Base-by-base conservation (phyloP, 2,329 filamentous ascomycete genomes). In the Zalaria obscura region DNA sequence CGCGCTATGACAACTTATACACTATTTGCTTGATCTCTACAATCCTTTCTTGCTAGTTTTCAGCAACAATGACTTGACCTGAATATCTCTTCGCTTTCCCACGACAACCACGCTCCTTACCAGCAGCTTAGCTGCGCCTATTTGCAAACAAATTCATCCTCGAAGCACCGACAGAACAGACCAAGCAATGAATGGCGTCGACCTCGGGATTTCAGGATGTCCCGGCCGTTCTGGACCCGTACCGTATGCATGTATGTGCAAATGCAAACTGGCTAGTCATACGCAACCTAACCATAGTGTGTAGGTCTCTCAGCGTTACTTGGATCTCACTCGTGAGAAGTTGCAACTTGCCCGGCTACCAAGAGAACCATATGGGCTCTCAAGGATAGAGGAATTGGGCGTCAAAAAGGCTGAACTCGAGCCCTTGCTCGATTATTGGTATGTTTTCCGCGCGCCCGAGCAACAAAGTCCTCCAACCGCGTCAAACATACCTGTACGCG, bases 301-400 rank as follows among this genome's bases (percentile, higher is more conserved):
- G 18, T 42, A 80, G 77, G 72, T 83, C 10, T 81, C 78, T 2
- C 73, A 70, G 41, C 75, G 72, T 51, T 83, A 83, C 55, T 66
- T 83, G 1, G 72, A 80, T 36, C 65, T 83, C 45, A 83, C 79
- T 4, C 70, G 65, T 52, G 72, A 75, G 55, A 84, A 83, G 56
- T 66, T 83, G 6, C 75, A 81, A 52, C 65, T 82, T 36, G 77
- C 76, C 25, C 66, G 79, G 44, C 59, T 83, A 27, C 79, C 79
- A 34, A 73, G 76, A 50, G 41, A 64, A 5, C 55, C 69, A 5
- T 53, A 59, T 18, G 18, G 18, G 18, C 18, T 18, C 18, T 18
- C 18, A 18, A 18, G 18, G 18, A 18, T 18, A 18, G 18, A 18
- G 18, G 18, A 18, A 18, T 18, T 18, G 18, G 64, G 64, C 1